These are phyloP conservation scores for Medicago lupulina DNA, from an alignment of 306 rosid species.

Conservation along the genomic window DNA sequence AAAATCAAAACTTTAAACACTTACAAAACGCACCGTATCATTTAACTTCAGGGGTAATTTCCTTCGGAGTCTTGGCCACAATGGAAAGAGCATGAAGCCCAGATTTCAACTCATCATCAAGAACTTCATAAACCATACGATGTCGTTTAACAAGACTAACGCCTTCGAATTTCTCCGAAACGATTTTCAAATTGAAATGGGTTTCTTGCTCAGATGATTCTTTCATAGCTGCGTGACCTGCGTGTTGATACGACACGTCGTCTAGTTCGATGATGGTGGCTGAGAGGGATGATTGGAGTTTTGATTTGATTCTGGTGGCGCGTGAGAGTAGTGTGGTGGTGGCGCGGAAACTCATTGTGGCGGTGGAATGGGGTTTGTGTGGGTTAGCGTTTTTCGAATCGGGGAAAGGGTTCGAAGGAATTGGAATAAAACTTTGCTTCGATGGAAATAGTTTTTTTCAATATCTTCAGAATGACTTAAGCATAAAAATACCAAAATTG, in stretches of 20 bases:
- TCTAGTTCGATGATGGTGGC: conserved; percentile 71
- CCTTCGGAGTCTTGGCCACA: conserved; percentile 43
- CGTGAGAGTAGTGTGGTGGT: conserved; percentile 57
- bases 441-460: no score
- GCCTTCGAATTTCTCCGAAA: conserved; percentile 76
- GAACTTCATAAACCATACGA: conserved; percentile 51
- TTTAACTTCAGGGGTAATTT: neutral
- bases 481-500: no score
- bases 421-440: no score
- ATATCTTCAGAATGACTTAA: no score
- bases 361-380: no score
- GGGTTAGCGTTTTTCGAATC: conserved; percentile 14
- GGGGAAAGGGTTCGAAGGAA: neutral
- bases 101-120: conserved; percentile 43
- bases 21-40: conserved; percentile 22
- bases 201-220: conserved; percentile 64
- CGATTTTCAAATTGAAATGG: conserved; percentile 80
- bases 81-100: conserved; percentile 50
- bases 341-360: conserved; percentile 58
- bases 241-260: conserved; percentile 91
- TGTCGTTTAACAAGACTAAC: conserved; percentile 52
- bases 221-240: conserved; percentile 78
- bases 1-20: conserved; percentile 25
- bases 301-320: conserved; percentile 69
- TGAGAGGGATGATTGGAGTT: conserved; percentile 72